Conservation (phyloP, 495 filamentous ascomycete species). For the Aspergillus steynii region DNA sequence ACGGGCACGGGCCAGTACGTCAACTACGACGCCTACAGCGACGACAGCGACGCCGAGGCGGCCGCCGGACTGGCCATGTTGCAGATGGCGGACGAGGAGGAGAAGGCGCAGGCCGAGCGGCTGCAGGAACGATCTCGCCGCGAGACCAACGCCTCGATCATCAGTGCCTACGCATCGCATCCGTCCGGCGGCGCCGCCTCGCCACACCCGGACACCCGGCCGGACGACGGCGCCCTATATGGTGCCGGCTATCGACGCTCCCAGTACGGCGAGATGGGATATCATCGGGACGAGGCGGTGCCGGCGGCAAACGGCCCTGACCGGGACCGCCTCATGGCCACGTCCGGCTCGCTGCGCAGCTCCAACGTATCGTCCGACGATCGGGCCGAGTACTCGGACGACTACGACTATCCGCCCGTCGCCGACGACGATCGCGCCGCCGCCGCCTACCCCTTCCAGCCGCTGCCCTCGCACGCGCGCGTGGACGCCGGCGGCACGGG, state of each 20-base stretch:
- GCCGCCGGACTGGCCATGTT: conserved; percentile 82
- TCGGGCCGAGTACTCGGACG: conserved; percentile 36
- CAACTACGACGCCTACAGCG: conserved; percentile 57
- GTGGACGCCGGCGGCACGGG: conserved; percentile 86
- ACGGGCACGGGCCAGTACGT: conserved; percentile 45
- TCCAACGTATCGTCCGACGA: conserved; percentile 39
- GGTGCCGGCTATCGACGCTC: conserved; percentile 74
- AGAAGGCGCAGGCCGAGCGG: conserved; percentile 52
- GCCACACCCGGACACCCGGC: conserved; percentile 58
- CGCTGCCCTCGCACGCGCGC: conserved; percentile 52
- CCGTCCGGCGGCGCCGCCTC: conserved; percentile 21
- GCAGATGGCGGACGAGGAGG: conserved; percentile 82
- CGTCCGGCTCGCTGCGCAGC: conserved; percentile 36
- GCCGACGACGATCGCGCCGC: conserved; percentile 32
- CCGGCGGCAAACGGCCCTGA: conserved; percentile 18
- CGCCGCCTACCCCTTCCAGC: conserved; percentile 61
- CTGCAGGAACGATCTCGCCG: conserved; percentile 55
- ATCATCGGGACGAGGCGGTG: conserved; percentile 1
- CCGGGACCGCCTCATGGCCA: conserved; percentile 18
- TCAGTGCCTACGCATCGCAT: conserved; percentile 34
- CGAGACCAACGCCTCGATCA: conserved; percentile 41
- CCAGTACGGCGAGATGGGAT: conserved; percentile 64
- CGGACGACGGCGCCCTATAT: conserved; percentile 70
- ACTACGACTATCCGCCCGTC: conserved; percentile 45
- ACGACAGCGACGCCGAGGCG: conserved; percentile 90